These are phyloP conservation scores for Chalara sp. DNA, from an alignment of 2,329 filamentous ascomycete species.

Conservation along the genomic window DNA sequence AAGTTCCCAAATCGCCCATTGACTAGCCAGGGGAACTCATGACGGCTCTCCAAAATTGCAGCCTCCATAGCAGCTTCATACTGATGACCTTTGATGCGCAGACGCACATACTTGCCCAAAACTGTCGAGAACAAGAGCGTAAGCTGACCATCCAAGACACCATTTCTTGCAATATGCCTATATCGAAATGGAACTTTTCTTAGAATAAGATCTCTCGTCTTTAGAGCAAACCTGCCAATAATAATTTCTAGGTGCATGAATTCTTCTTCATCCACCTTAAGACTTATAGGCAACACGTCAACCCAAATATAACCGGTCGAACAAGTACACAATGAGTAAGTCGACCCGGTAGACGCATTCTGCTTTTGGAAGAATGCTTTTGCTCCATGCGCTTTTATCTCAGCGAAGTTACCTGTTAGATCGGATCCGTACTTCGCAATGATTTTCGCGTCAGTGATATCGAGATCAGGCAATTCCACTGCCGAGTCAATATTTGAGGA, in stretches of 20 bases:
- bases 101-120: conserved; percentile 18
- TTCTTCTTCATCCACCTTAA: background rate
- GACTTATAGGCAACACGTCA: conserved; percentile 1
- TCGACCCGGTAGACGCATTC: conserved; percentile 14
- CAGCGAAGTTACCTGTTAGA: conserved; percentile 22
- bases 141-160: conserved; percentile 11
- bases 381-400: conserved; percentile 17
- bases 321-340: conserved; percentile 21
- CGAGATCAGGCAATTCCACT: conserved; percentile 18
- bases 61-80: conserved; percentile 21
- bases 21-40: conserved; percentile 14
- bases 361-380: conserved; percentile 21
- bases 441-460: conserved; percentile 19
- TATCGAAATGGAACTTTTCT: conserved; percentile 18
- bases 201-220: conserved; percentile 18
- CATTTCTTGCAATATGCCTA: background rate
- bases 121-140: conserved; percentile 19
- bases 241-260: conserved; percentile 18
- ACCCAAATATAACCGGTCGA: conserved; percentile 25
- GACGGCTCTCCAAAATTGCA: conserved; percentile 14
- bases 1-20: conserved; percentile 12
- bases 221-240: conserved; percentile 21
- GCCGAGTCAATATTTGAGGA: conserved; percentile 19
- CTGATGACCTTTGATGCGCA: conserved; percentile 20
- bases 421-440: conserved; percentile 20